Evolutionary conservation across 73 alveolate species (phyloP), one percentile per base, ranked within the genome.

Genomic region (Paramecium sonneborni): DNA sequence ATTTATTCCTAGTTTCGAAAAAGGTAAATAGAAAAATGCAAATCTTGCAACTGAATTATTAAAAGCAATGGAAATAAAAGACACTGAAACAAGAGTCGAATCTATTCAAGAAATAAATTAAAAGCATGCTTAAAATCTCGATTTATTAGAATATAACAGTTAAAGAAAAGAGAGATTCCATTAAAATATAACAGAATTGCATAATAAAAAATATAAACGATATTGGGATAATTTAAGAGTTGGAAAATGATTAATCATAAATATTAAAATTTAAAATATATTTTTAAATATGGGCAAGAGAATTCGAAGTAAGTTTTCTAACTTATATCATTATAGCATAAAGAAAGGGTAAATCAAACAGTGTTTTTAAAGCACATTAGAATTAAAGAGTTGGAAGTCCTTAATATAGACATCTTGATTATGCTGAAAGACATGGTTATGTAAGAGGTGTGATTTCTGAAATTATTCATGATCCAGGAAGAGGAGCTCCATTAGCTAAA

Each of bases 401-500:
- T 18, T 69, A 76, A 90, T 90, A 90, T 85, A 90, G 94, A 90
- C 92, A 70, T 57, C 79, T 70, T 46, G 94, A 90, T 76, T 90
- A 70, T 84, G 92, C 94, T 52, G 94, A 90, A 79, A 90, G 94
- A 90, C 92, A 90, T 37, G 94, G 94, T 39, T 87, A 87, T 79
- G 85, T 87, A 15, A 87, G 93, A 87, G 93, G 93, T 87, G 72
- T 74, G 35, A 97, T 97, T 92, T 92, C 93, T 93, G 97, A 96
- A 57, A 96, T 97, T 93, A 86, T 97, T 87, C 99, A 97, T 92
- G 99, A 97, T 85, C 99, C 99, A 30, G 99, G 99, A 68, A 95
- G 99, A 89, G 99, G 99, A 24, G 99, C 99, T 12, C 99, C 99
- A 20, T 92, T 98, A 30, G 98, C 98, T 70, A 94, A 98, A 92